phyloP scores from a whole-genome alignment of 306 rosid species.

The Cajanus cajan region DNA sequence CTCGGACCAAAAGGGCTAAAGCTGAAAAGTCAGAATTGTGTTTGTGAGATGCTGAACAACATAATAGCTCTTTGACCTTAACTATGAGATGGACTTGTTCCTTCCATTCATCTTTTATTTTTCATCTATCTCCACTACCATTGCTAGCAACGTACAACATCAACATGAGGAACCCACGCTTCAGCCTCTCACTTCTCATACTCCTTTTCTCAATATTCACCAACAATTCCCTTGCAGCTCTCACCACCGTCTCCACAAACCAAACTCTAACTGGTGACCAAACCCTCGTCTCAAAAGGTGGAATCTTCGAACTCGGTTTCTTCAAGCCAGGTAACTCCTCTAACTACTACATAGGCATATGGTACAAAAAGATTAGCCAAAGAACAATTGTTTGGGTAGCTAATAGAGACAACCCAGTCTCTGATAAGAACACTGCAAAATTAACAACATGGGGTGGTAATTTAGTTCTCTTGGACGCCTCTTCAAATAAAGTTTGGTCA shows the following conservation, averaged over 20 bases:
- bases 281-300: neutral
- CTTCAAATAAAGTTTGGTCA: constrained; percentile 55
- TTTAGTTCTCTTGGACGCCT: constrained; percentile 46
- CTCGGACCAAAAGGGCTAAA: too few species aligned
- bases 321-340: constrained; percentile 48
- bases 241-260: neutral
- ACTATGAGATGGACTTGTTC: neutral
- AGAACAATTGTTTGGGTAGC: constrained; percentile 62
- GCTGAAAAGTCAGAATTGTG: too few species aligned
- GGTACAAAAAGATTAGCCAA: constrained; percentile 42
- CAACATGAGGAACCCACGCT: constrained; percentile 10
- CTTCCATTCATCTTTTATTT: neutral
- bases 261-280: neutral
- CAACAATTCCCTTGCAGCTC: constrained; percentile 28
- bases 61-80: too few species aligned
- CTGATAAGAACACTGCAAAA: constrained; percentile 41
- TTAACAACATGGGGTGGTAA: constrained; percentile 44
- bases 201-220: constrained; percentile 10
- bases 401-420: constrained; percentile 53
- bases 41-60: too few species aligned
- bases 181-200: constrained; percentile 21
- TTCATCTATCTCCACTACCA: neutral
- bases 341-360: constrained; percentile 58
- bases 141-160: neutral
- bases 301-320: constrained; percentile 41